Conservation (phyloP, 2,329 filamentous ascomycete genomes). For the Diatrype stigma region DNA sequence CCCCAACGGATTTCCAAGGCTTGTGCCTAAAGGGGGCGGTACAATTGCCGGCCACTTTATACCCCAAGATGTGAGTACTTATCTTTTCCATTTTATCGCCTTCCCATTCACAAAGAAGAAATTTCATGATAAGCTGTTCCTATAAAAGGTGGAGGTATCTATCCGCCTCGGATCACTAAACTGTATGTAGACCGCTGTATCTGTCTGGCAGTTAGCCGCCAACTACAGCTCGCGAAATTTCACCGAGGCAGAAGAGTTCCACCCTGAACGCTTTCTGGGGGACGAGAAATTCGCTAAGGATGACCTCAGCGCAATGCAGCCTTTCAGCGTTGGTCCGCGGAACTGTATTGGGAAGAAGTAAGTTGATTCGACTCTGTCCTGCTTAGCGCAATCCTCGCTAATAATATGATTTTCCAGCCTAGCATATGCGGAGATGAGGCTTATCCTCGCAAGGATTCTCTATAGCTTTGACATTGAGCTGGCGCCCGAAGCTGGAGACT, state of each 20-base stretch:
- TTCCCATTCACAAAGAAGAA: no score
- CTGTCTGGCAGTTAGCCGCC: background rate
- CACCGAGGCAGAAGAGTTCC: background rate
- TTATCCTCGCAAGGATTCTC: constrained; percentile 7
- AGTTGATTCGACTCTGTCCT: background rate
- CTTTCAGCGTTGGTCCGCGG: constrained; percentile 4
- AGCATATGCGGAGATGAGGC: constrained; percentile 10
- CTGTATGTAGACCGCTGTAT: background rate
- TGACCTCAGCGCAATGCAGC: constrained; percentile 2
- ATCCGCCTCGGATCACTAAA: no score
- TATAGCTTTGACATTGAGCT: constrained; percentile 10
- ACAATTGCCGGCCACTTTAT: background rate
- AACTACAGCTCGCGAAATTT: background rate
- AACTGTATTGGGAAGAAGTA: constrained; percentile 8
- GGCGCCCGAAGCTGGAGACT: no score
- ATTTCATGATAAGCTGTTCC: background rate
- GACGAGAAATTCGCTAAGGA: constrained; percentile 5
- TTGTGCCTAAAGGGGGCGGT: background rate
- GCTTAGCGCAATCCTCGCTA: background rate
- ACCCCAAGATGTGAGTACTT: background rate
- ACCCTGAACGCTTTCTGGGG: constrained; percentile 4
- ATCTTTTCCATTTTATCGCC: no score
- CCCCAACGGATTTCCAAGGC: constrained; percentile 19
- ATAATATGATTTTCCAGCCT: background rate
- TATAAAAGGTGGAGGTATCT: background rate